These are phyloP conservation scores for Gnetum montanum DNA, from an alignment of 75 land plant genomes.

Conservation along the genomic window DNA sequence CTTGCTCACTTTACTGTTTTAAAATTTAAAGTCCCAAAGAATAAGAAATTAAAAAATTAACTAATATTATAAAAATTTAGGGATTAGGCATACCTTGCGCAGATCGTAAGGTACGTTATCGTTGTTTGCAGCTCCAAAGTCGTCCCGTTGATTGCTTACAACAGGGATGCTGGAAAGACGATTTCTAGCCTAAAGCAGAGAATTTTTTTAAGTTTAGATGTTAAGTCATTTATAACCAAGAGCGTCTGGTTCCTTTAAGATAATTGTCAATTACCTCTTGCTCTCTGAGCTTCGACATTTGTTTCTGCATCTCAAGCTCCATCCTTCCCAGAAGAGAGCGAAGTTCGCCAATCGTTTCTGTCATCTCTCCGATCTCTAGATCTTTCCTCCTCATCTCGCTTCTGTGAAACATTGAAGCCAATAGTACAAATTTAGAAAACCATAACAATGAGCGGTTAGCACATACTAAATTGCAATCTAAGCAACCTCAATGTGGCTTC, in stretches of 20 bases:
- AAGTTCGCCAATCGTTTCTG: conserved; percentile 54
- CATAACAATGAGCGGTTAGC: background rate
- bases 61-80: background rate
- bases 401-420: conserved; percentile 21
- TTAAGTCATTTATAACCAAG: background rate
- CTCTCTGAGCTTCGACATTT: conserved; percentile 12
- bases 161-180: conserved; percentile 2
- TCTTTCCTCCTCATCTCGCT: conserved; percentile 60
- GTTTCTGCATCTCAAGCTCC: conserved; percentile 31
- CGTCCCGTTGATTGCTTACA: background rate
- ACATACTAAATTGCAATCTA: too few relatives aligned
- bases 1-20: background rate
- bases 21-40: too few relatives aligned
- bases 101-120: conserved; percentile 19
- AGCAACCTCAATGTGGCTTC: background rate
- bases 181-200: conserved; percentile 4
- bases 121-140: background rate
- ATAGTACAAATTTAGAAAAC: background rate
- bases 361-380: conserved; percentile 45
- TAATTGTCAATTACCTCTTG: background rate
- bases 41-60: conserved; percentile 4
- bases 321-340: conserved; percentile 27
- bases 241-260: background rate
- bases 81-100: conserved; percentile 15
- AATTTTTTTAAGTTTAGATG: background rate